These are phyloP conservation scores for Russula foetens DNA, from an alignment of 768 basidiomycete species.

Conservation along the genomic window DNA sequence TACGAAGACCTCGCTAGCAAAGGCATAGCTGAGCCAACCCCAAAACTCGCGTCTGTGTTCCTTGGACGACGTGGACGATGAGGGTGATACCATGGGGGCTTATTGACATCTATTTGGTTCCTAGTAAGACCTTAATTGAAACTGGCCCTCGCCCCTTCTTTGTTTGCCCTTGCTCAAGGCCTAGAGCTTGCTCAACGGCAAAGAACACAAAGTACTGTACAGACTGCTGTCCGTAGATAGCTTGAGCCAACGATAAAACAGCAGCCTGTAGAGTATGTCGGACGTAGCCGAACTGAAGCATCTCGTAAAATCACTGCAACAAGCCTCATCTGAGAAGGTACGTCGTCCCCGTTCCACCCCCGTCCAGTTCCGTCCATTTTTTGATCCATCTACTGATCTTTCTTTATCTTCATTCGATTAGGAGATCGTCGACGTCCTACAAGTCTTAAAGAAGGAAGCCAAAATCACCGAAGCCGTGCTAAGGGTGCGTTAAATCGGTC, in stretches of 20 bases:
- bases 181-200: slow-evolving; percentile 1
- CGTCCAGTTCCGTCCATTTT: slow-evolving; percentile 22
- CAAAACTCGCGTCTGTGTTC: slow-evolving; percentile 34
- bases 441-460: slow-evolving; percentile 54
- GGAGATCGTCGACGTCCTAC: slow-evolving; percentile 58
- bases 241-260: slow-evolving; percentile 7
- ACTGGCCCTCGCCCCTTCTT: background rate
- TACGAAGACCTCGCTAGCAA: slow-evolving; percentile 80
- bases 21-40: slow-evolving; percentile 82
- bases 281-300: slow-evolving; percentile 19
- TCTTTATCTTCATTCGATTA: slow-evolving; percentile 25
- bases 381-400: slow-evolving; percentile 31
- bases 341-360: background rate
- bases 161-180: background rate
- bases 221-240: slow-evolving; percentile 17
- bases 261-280: slow-evolving; percentile 12
- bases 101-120: slow-evolving; percentile 5
- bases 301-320: slow-evolving; percentile 20
- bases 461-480: slow-evolving; percentile 65
- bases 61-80: background rate
- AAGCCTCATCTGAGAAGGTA: slow-evolving; percentile 15
- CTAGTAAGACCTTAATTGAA: no score
- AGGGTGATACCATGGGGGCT: background rate
- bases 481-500: slow-evolving; percentile 46
- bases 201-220: slow-evolving; percentile 12